These are phyloP conservation scores for Chlorencoelia australis DNA, from an alignment of 2,329 filamentous ascomycete species.

Conservation along the genomic window DNA sequence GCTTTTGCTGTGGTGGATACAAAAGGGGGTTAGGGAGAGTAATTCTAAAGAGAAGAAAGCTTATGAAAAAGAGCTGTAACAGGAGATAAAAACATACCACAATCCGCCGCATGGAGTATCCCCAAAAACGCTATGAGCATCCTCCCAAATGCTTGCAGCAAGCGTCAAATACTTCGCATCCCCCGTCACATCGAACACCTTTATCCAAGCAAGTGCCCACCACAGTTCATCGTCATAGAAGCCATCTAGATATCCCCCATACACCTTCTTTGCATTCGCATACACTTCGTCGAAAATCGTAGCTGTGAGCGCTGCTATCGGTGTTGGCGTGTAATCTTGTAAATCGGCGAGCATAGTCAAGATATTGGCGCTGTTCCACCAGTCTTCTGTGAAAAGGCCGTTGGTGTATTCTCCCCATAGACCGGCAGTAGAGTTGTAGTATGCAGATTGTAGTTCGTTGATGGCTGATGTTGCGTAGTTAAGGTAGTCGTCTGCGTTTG, in stretches of 20 bases:
- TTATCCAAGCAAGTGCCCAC: conserved; percentile 52
- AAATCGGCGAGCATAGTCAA: conserved; percentile 53
- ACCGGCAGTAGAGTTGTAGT: conserved; percentile 46
- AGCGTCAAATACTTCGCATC: conserved; percentile 42
- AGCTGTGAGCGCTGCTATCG: conserved; percentile 6
- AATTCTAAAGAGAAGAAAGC: not conserved
- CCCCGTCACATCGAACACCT: conserved; percentile 43
- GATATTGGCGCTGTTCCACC: conserved; percentile 66
- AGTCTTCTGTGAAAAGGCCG: conserved; percentile 53
- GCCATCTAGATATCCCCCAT: conserved; percentile 36
- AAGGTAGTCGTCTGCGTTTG: conserved; percentile 1
- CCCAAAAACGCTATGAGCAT: conserved; percentile 41
- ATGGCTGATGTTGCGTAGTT: conserved; percentile 4
- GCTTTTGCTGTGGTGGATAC: not conserved
- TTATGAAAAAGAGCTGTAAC: not conserved
- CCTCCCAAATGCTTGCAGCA: conserved; percentile 43
- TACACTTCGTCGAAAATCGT: conserved; percentile 18
- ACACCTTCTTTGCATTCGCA: not conserved
- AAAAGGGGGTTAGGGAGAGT: conserved; percentile 1
- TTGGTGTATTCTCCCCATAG: conserved; percentile 45
- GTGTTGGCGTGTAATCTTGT: conserved; percentile 9
- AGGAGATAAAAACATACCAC: conserved; percentile 25
- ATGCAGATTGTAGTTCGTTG: conserved; percentile 1
- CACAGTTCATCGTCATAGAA: conserved; percentile 54
- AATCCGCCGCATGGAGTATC: conserved; percentile 44